Evolutionary conservation across 2,329 filamentous ascomycete species (phyloP).

Genomic region (Cordyceps cicadae): DNA sequence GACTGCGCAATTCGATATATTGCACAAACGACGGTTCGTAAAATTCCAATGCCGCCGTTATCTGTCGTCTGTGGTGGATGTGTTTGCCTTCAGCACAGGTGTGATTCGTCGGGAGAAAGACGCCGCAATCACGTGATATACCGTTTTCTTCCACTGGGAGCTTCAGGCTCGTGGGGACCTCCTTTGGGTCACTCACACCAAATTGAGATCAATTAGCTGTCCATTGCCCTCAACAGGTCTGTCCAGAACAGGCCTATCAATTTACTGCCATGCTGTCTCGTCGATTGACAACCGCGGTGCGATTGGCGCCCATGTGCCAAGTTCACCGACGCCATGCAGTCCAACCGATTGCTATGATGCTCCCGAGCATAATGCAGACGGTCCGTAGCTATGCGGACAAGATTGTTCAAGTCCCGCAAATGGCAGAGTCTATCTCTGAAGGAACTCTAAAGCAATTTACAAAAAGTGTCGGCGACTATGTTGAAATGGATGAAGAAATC

Average conservation of each 20-base stretch:
- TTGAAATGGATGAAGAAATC: constrained; percentile 94
- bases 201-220: neutral
- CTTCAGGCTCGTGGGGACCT: neutral
- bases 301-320: constrained; percentile 36
- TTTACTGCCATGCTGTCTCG: constrained; percentile 34
- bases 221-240: neutral
- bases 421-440: constrained; percentile 98
- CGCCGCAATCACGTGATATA: neutral
- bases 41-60: neutral
- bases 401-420: constrained; percentile 87
- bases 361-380: constrained; percentile 45
- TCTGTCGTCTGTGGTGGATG: neutral
- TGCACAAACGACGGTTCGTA: neutral
- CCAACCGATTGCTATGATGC: constrained; percentile 29
- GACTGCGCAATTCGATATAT: neutral
- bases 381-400: constrained; percentile 65
- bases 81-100: neutral
- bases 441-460: constrained; percentile 93
- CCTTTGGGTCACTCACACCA: constrained; percentile 5
- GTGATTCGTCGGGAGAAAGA: neutral
- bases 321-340: constrained; percentile 21
- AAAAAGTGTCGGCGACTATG: constrained; percentile 85
- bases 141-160: neutral
- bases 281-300: constrained; percentile 33
- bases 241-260: neutral